Percentiles rank a stretch among this genome's conserved stretches.
Evolutionary conservation across 2,329 filamentous ascomycete species (phyloP).

Genomic region (Cladosporium sp.): DNA sequence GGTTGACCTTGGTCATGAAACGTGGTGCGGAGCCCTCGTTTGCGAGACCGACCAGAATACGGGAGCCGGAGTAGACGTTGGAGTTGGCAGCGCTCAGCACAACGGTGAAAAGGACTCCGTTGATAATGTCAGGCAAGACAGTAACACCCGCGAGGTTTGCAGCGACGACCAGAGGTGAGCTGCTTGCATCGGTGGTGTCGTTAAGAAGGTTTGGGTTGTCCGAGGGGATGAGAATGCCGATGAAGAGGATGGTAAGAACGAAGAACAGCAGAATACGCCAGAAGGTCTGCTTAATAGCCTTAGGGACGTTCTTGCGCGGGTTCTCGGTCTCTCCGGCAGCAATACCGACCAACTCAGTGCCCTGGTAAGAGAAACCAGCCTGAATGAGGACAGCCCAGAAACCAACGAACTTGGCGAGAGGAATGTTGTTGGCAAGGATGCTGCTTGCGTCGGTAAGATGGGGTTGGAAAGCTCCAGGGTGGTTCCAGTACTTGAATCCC

Average conservation of each 20-base stretch:
- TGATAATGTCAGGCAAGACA: slow-evolving; percentile 66
- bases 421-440: slow-evolving; percentile 31
- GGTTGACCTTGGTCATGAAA: slow-evolving; percentile 60
- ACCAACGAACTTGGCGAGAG: slow-evolving; percentile 44
- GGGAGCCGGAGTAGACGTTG: slow-evolving; percentile 67
- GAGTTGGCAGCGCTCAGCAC: slow-evolving; percentile 71
- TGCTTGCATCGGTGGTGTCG: slow-evolving; percentile 47
- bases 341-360: slow-evolving; percentile 57
- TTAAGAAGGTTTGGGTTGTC: slow-evolving; percentile 42
- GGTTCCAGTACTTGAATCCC: slow-evolving; percentile 56
- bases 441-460: slow-evolving; percentile 26
- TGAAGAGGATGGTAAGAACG: slow-evolving; percentile 41
- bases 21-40: slow-evolving; percentile 58
- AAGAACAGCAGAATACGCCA: slow-evolving; percentile 42
- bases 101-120: slow-evolving; percentile 69
- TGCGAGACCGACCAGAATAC: slow-evolving; percentile 68
- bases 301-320: slow-evolving; percentile 50
- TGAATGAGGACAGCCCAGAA: slow-evolving; percentile 61
- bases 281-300: slow-evolving; percentile 42
- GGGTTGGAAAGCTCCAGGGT: slow-evolving; percentile 43
- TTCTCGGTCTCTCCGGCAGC: slow-evolving; percentile 56
- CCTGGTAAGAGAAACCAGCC: slow-evolving; percentile 60
- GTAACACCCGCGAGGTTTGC: slow-evolving; percentile 62
- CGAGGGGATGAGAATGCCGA: slow-evolving; percentile 40
- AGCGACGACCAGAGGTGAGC: slow-evolving; percentile 68